Evolutionary conservation across 179 eudicot genomes (phyloP), one percentile per base, ranked within the genome.

Genomic region (Amaranthus tricolor): DNA sequence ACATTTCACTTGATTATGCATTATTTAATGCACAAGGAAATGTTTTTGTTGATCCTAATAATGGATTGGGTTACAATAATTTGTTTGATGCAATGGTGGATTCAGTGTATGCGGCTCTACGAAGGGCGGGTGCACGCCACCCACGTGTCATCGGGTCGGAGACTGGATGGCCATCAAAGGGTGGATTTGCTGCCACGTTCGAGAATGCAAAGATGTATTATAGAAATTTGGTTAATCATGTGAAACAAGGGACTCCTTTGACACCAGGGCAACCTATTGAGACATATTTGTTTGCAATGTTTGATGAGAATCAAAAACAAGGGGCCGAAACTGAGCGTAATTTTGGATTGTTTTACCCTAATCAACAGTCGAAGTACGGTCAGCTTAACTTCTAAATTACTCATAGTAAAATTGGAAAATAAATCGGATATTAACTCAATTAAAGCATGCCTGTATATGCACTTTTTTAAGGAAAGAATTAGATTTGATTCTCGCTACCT

Each of bases 1-100:
- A 15, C 11, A 62, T 79, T 45, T 49, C 67, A 9, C 66, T 86
- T 1, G 43, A 52, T 9, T 88, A 79, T 45, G 86, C 89, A 7
- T 61, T 84, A 0, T 84, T 88, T 53, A 83, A 73, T 0, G 21
- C 85, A 3, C 74, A 65, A 0, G 69, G 74, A 5, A 56, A 53
- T 6, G 80, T 76, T 0, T 73, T 82, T 3, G 68, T 62, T 0
- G 87, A 88, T n/a, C 17, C 63, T 51, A 78, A 79, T 0, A 61
- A 53, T 6, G 76, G 81, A 55, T 48, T 54, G 0, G n/a, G 44
- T 0, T 86, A 88, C 79, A 66, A 58, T 1, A 88, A 85, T 74
- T 80, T 88, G 2, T 86, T 84, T 43, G 89, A 88, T 57, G 91
- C 85, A 1, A 17, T 85, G 66, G 59, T 86, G 44, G 91, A 88